phyloP scores from a whole-genome alignment of 768 basidiomycete species.

The Tricholoma bakamatsutake region DNA sequence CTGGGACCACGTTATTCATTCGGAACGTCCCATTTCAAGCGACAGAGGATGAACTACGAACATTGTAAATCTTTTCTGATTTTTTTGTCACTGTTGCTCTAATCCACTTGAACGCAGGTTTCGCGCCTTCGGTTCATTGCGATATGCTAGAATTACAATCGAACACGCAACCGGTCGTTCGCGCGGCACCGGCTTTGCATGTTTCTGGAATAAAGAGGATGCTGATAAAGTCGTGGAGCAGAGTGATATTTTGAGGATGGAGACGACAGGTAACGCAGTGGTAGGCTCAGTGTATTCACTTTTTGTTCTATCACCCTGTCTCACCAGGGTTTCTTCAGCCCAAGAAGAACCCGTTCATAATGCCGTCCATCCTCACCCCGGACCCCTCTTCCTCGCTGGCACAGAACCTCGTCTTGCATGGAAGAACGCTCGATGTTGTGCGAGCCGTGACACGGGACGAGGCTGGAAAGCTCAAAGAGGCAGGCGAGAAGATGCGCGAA shows the following conservation, averaged over 20 bases:
- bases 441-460: slow-evolving; percentile 88
- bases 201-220: slow-evolving; percentile 92
- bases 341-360: slow-evolving; percentile 79
- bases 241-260: slow-evolving; percentile 62
- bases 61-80: slow-evolving; percentile 44
- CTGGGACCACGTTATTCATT: slow-evolving; percentile 89
- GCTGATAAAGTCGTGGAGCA: slow-evolving; percentile 83
- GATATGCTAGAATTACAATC: slow-evolving; percentile 88
- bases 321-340: slow-evolving; percentile 27
- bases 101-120: slow-evolving; percentile 47
- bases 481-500: slow-evolving; percentile 75
- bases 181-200: slow-evolving; percentile 92
- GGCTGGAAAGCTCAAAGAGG: slow-evolving; percentile 84
- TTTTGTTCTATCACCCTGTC: background rate
- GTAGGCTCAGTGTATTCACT: slow-evolving; percentile 15
- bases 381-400: slow-evolving; percentile 88
- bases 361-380: slow-evolving; percentile 86
- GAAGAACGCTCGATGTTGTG: slow-evolving; percentile 86
- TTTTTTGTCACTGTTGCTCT: background rate
- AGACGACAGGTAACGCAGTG: slow-evolving; percentile 47
- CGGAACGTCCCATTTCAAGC: slow-evolving; percentile 91
- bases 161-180: slow-evolving; percentile 82
- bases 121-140: slow-evolving; percentile 84
- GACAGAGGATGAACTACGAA: slow-evolving; percentile 88
- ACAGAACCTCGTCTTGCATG: slow-evolving; percentile 81